phyloP scores from a whole-genome alignment of 805 yeast species.

The Wickerhamiella occidentalis region DNA sequence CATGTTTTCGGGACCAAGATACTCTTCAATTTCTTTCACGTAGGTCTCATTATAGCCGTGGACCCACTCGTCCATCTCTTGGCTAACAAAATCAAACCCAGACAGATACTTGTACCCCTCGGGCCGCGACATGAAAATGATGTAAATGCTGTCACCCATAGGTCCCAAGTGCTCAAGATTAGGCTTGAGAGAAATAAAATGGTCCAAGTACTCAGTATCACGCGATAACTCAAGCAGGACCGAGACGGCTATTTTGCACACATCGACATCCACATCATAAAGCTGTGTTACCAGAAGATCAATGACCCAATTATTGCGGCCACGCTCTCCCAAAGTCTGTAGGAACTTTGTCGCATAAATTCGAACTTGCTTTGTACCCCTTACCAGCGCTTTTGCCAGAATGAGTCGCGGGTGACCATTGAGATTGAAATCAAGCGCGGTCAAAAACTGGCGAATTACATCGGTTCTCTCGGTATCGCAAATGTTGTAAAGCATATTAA shows the following conservation, averaged over 20 bases:
- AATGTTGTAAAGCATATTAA: constrained; percentile 61
- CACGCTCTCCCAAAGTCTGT: constrained; percentile 27
- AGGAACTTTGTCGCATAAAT: constrained; percentile 45
- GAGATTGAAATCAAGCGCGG: constrained; percentile 45
- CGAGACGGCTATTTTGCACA: constrained; percentile 45
- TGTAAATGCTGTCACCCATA: constrained; percentile 44
- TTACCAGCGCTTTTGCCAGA: constrained; percentile 49
- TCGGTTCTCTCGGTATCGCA: constrained; percentile 25
- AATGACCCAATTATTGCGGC: constrained; percentile 34
- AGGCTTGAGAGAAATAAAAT: constrained; percentile 45
- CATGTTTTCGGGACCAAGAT: constrained; percentile 17
- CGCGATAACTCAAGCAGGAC: constrained; percentile 42
- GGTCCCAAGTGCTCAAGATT: constrained; percentile 42
- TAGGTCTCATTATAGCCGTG: constrained; percentile 28
- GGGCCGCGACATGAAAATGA: constrained; percentile 52
- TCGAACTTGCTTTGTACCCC: constrained; percentile 42
- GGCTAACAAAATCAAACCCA: constrained; percentile 46
- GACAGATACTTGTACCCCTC: constrained; percentile 57
- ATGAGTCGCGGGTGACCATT: constrained; percentile 59
- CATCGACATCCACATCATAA: constrained; percentile 50
- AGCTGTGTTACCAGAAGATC: constrained; percentile 51
- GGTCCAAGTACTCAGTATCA: constrained; percentile 36
- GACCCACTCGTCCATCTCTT: constrained; percentile 60
- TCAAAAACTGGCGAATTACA: constrained; percentile 34
- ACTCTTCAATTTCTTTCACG: constrained; percentile 27